Conservation (phyloP, 306 rosid genomes). For the Corylus americana region DNA sequence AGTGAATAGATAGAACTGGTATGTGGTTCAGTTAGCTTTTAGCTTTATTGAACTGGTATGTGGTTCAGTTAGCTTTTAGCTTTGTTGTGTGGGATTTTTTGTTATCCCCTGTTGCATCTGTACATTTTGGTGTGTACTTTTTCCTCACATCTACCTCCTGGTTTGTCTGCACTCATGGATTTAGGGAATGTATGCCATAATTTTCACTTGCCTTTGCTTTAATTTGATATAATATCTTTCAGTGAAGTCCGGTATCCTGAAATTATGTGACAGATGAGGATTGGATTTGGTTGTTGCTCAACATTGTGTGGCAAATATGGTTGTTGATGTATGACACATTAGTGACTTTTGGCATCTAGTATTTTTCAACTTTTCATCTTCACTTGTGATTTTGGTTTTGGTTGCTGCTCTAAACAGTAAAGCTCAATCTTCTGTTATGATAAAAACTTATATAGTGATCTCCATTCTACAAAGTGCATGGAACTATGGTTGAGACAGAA, state of each 20-base stretch:
- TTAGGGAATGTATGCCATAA: background rate
- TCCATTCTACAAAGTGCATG: background rate
- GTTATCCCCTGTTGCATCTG: background rate
- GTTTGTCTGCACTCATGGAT: background rate
- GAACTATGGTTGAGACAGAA: background rate
- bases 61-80: background rate
- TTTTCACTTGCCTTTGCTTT: background rate
- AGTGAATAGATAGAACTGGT: constrained; percentile 7
- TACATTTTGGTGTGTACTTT: background rate
- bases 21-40: background rate
- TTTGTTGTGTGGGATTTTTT: background rate
- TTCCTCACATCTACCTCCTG: background rate
- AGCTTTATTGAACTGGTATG: background rate
- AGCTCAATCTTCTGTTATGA: background rate
- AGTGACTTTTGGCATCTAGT: background rate
- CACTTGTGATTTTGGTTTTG: background rate
- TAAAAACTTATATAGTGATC: background rate
- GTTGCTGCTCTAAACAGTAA: background rate
- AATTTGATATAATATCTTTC: background rate
- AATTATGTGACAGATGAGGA: background rate
- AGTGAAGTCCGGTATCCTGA: background rate
- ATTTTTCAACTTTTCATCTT: background rate
- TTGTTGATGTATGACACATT: background rate
- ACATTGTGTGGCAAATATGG: background rate
- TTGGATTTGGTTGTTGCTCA: background rate